phyloP scores from a whole-genome alignment of 1,139 yeast species.

The Debaryomyces udenii region DNA sequence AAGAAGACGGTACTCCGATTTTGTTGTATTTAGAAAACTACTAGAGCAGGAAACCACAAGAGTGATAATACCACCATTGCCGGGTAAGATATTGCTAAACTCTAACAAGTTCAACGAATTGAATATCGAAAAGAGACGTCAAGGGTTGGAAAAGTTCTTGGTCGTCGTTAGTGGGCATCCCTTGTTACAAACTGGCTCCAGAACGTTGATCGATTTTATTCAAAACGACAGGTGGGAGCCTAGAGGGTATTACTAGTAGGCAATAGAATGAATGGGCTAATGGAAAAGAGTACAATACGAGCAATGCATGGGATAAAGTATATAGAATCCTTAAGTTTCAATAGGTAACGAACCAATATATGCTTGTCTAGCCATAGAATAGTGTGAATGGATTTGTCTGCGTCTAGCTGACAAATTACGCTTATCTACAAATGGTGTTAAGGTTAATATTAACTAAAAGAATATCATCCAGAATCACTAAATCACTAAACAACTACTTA shows the following conservation, averaged over 20 bases:
- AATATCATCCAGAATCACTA: too few species aligned
- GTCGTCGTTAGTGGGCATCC: constrained; percentile 92
- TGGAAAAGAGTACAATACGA: background rate
- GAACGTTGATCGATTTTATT: constrained; percentile 77
- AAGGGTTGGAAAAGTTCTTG: constrained; percentile 81
- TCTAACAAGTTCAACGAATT: constrained; percentile 78
- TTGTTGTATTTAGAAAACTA: constrained; percentile 75
- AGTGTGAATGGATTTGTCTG: too few species aligned
- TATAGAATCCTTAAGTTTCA: too few species aligned
- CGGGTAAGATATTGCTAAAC: constrained; percentile 77
- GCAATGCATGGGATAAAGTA: too few species aligned
- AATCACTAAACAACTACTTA: too few species aligned
- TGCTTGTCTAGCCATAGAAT: too few species aligned
- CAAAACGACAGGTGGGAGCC: constrained; percentile 86
- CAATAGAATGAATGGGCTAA: too few species aligned
- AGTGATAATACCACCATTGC: constrained; percentile 84
- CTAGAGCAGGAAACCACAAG: constrained; percentile 74
- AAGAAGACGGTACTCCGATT: constrained; percentile 87
- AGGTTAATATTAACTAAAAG: too few species aligned
- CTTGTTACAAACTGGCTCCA: constrained; percentile 85
- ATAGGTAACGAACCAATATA: too few species aligned
- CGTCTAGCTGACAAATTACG: background rate
- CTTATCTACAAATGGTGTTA: too few species aligned
- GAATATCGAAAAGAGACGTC: constrained; percentile 80
- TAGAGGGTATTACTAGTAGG: constrained; percentile 18